Conservation (phyloP, 1,284 basidiomycete genomes). For the Cryptococcus deneoformans region DNA sequence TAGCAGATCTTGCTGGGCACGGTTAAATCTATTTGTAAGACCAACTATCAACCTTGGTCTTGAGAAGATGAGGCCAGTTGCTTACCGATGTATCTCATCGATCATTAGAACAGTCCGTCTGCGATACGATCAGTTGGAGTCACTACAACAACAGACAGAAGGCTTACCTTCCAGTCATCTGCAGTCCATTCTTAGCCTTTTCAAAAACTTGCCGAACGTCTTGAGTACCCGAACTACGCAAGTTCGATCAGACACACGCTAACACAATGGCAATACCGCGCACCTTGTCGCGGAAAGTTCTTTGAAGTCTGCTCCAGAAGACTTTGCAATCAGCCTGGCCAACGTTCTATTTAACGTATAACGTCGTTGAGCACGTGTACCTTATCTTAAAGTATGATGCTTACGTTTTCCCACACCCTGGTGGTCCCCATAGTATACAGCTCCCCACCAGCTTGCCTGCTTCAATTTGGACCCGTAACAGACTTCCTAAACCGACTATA, state of each 20-base stretch:
- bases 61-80: not conserved
- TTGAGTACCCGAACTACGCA: constrained; percentile 60
- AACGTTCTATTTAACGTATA: constrained; percentile 26
- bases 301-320: constrained; percentile 60
- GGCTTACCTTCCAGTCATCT: constrained; percentile 63
- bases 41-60: not conserved
- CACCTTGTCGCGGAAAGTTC: constrained; percentile 69
- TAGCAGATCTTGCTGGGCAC: constrained; percentile 79
- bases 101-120: constrained; percentile 45
- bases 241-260: not conserved
- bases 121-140: not conserved
- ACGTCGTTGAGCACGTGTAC: not conserved
- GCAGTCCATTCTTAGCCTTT: constrained; percentile 69
- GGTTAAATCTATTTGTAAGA: constrained; percentile 57
- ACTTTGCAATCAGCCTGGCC: constrained; percentile 42
- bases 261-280: not conserved
- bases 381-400: not conserved
- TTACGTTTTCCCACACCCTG: constrained; percentile 48
- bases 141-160: not conserved
- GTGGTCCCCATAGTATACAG: constrained; percentile 49
- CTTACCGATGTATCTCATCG: constrained; percentile 81
- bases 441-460: constrained; percentile 41
- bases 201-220: constrained; percentile 80
- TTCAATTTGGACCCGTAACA: constrained; percentile 43
- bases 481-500: constrained; percentile 42